Evolutionary conservation across 768 basidiomycete species (phyloP).

Genomic region (Tylopilus subfusipes): DNA sequence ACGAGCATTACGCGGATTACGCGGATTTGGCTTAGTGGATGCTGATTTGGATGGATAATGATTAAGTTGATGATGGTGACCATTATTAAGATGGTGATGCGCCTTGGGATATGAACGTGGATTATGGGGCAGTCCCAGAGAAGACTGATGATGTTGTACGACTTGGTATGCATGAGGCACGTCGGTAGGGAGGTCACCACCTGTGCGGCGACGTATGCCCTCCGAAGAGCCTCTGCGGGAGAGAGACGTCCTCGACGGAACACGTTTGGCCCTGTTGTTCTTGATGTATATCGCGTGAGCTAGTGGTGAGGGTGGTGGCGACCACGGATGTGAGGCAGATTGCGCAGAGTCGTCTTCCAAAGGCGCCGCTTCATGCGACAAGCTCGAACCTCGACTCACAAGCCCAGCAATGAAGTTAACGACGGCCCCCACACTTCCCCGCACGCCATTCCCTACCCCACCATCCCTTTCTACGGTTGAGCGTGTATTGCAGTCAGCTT

Average conservation of each 20-base stretch:
- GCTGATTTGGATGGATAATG: constrained; percentile 25
- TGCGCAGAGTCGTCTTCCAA: constrained; percentile 2
- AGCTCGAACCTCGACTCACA: constrained; percentile 34
- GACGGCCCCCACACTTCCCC: constrained; percentile 48
- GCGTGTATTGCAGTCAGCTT: constrained; percentile 51
- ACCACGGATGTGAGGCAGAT: constrained; percentile 12
- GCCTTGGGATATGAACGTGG: constrained; percentile 17
- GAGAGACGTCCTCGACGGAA: constrained; percentile 17
- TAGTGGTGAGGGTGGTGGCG: constrained; percentile 28
- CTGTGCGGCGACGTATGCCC: constrained; percentile 13
- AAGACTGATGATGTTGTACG: constrained; percentile 21
- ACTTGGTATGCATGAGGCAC: constrained; percentile 9
- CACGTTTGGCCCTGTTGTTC: constrained; percentile 5
- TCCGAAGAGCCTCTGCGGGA: constrained; percentile 22
- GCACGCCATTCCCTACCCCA: constrained; percentile 37
- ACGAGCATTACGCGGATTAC: constrained; percentile 52
- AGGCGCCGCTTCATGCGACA: constrained; percentile 17
- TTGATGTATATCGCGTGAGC: constrained; percentile 11
- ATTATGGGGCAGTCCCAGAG: constrained; percentile 22
- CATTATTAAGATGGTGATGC: constrained; percentile 22
- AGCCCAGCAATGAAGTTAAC: constrained; percentile 66
- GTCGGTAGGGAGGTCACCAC: constrained; percentile 13
- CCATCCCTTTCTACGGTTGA: constrained; percentile 25
- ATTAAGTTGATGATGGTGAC: constrained; percentile 21
- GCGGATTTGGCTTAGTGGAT: constrained; percentile 25